Conservation (phyloP, 208 protist genomes). For the Novymonas esmeraldas region DNA sequence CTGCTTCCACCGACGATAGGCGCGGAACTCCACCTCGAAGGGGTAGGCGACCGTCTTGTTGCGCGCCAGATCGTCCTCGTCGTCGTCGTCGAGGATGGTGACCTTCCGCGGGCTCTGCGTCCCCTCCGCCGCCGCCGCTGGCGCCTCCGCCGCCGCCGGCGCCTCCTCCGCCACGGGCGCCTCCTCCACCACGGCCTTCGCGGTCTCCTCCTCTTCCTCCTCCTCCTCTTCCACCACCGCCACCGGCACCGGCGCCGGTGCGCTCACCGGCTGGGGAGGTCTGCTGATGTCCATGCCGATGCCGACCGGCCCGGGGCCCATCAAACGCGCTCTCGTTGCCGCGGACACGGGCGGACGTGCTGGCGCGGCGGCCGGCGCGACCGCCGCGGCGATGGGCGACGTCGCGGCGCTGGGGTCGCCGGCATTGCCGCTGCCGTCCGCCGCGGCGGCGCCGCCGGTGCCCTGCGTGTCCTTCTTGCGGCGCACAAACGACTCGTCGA, state of each 20-base stretch:
- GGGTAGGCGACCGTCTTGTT: slow-evolving; percentile 88
- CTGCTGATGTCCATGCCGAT: slow-evolving; percentile 11
- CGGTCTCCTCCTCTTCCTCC: slow-evolving; percentile 1
- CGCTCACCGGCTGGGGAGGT: neutral
- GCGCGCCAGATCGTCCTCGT: slow-evolving; percentile 38
- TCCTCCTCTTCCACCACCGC: neutral
- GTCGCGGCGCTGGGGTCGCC: neutral
- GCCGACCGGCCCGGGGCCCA: slow-evolving; percentile 25
- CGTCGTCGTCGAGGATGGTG: slow-evolving; percentile 7
- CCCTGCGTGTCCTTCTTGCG: slow-evolving; percentile 21
- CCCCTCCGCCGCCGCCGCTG: slow-evolving; percentile 7
- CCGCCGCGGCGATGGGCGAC: neutral
- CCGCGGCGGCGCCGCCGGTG: too few relatives aligned
- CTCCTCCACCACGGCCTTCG: neutral
- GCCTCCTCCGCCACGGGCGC: neutral
- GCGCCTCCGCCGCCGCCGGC: slow-evolving; percentile 5
- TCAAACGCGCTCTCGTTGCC: slow-evolving; percentile 4
- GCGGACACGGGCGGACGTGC: neutral
- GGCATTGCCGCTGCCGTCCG: neutral
- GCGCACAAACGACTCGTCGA: slow-evolving; percentile 68
- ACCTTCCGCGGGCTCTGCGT: neutral
- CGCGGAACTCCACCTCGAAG: slow-evolving; percentile 84
- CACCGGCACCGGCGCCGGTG: neutral
- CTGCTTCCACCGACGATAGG: slow-evolving; percentile 83
- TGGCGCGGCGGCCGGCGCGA: neutral